Evolutionary conservation across 768 basidiomycete genomes (phyloP).

Genomic region (Leucogyrophana mollusca): DNA sequence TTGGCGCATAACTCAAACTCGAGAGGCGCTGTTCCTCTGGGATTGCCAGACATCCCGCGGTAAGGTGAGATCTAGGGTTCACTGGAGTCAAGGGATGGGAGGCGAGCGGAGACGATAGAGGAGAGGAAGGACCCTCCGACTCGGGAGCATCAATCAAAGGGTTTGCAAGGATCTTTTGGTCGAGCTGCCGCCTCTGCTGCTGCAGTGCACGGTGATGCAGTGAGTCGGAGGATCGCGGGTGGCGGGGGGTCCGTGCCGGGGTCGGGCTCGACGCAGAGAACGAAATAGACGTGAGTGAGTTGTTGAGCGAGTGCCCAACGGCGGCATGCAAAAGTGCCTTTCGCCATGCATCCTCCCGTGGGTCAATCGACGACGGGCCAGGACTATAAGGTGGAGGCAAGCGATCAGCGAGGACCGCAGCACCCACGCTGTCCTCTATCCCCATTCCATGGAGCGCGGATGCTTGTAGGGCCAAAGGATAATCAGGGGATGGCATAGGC

Average conservation of each 20-base stretch:
- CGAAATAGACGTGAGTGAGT: constrained; percentile 48
- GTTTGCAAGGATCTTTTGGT: constrained; percentile 45
- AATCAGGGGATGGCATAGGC: constrained; percentile 64
- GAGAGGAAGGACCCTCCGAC: constrained; percentile 7
- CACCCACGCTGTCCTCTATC: constrained; percentile 73
- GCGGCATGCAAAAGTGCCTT: constrained; percentile 75
- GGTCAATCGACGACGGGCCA: constrained; percentile 53
- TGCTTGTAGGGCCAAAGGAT: constrained; percentile 74
- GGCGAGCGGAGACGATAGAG: constrained; percentile 5
- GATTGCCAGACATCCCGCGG: constrained; percentile 14
- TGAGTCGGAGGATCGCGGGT: constrained; percentile 20
- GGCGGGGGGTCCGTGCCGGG: constrained; percentile 28
- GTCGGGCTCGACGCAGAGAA: constrained; percentile 41
- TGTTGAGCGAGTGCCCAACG: constrained; percentile 72
- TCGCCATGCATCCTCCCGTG: constrained; percentile 69
- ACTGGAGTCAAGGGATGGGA: constrained; percentile 5
- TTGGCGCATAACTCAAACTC: constrained; percentile 42
- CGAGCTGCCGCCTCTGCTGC: constrained; percentile 28
- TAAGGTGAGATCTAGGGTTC: constrained; percentile 2
- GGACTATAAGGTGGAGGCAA: constrained; percentile 67
- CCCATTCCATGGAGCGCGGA: constrained; percentile 72
- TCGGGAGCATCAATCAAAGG: constrained; percentile 35
- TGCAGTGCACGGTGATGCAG: constrained; percentile 14
- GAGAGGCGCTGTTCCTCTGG: constrained; percentile 36
- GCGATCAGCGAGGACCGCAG: constrained; percentile 71